Conservation (phyloP, 352 stramenopile species). For the Phytophthora foliorum region DNA sequence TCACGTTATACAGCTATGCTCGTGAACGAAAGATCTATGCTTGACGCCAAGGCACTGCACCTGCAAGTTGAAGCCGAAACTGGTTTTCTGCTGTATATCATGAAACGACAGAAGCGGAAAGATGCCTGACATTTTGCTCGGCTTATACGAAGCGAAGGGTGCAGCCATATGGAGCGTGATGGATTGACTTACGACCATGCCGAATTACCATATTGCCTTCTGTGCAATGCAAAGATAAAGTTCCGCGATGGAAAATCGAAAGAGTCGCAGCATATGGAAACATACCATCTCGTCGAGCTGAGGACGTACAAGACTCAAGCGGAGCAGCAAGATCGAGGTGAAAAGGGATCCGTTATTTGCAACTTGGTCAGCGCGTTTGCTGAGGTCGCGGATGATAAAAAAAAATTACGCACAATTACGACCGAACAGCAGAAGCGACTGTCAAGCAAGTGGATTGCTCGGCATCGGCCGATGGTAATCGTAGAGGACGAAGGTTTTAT, state of each 20-base stretch:
- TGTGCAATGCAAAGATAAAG: constrained; percentile 1
- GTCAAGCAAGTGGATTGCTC: constrained; percentile 9
- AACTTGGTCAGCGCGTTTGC: neutral
- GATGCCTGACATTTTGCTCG: constrained; percentile 13
- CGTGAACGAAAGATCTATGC: neutral
- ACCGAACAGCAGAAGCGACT: constrained; percentile 3
- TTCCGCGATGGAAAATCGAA: constrained; percentile 19
- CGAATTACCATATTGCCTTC: neutral
- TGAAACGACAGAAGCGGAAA: constrained; percentile 11
- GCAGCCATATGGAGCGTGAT: neutral
- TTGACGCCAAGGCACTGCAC: neutral
- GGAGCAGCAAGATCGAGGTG: neutral
- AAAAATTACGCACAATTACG: constrained; percentile 2
- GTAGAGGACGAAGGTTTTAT: constrained; percentile 21
- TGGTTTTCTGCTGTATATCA: neutral
- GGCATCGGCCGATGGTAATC: constrained; percentile 16
- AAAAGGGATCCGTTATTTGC: neutral
- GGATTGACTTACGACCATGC: constrained; percentile 9
- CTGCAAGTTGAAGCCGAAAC: constrained; percentile 3
- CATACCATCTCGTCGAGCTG: neutral
- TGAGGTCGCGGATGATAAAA: neutral
- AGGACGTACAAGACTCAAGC: neutral
- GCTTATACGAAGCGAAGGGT: constrained; percentile 1
- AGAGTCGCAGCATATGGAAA: constrained; percentile 6
- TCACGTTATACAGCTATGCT: too few relatives aligned